phyloP scores from a whole-genome alignment of 1,284 basidiomycete species.

The Moniliella sp. region DNA sequence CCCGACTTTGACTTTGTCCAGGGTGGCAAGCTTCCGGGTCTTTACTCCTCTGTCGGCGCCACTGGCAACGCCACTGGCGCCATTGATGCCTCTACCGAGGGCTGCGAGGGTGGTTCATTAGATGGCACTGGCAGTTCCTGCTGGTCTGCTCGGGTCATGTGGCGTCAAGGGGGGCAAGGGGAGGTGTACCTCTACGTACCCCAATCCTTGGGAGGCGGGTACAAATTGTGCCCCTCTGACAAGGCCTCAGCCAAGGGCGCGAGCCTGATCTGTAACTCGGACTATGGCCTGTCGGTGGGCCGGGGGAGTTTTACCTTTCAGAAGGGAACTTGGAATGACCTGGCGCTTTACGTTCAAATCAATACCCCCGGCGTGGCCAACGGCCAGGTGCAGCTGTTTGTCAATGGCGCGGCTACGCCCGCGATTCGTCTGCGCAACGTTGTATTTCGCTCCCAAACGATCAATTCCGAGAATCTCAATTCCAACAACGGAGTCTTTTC shows the following conservation, averaged over 20 bases:
- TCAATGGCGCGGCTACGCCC: too few relatives aligned
- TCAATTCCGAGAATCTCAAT: too few relatives aligned
- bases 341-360: constrained; percentile 1
- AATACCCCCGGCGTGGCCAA: constrained; percentile 1
- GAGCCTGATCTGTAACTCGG: constrained; percentile 2
- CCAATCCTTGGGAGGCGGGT: not conserved
- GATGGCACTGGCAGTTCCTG: constrained; percentile 31
- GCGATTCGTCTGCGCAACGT: too few relatives aligned
- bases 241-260: not conserved
- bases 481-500: too few relatives aligned
- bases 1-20: constrained; percentile 34
- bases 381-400: constrained; percentile 1
- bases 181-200: constrained; percentile 2
- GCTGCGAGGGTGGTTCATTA: constrained; percentile 7
- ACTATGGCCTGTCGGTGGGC: constrained; percentile 1
- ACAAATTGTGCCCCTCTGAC: constrained; percentile 1
- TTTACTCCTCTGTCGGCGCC: constrained; percentile 1
- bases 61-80: not conserved
- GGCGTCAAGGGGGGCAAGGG: constrained; percentile 11
- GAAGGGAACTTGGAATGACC: constrained; percentile 1
- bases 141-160: constrained; percentile 36
- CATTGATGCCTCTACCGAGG: constrained; percentile 2
- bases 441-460: too few relatives aligned
- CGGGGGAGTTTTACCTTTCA: constrained; percentile 1
- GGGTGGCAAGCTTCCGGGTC: constrained; percentile 36